Conservation (phyloP, 1,284 basidiomycete genomes). For the Vanrija humicola region DNA sequence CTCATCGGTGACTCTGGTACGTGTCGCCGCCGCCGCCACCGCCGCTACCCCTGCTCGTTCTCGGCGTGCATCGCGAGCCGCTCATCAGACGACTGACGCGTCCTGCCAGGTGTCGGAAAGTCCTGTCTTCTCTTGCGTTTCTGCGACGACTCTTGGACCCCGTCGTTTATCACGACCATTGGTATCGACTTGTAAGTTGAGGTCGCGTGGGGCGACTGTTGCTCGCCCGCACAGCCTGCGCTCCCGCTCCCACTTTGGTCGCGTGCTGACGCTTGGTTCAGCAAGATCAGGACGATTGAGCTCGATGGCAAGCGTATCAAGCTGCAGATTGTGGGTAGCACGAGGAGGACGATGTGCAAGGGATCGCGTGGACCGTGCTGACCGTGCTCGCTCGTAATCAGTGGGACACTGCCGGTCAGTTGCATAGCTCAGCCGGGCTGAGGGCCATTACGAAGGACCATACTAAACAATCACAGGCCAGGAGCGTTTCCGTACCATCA, state of each 20-base stretch:
- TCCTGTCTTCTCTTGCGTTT: conserved; percentile 97
- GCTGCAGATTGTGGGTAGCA: conserved; percentile 83
- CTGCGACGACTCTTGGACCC: conserved; percentile 99
- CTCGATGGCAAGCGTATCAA: conserved; percentile 99
- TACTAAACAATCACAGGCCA: conserved; percentile 57
- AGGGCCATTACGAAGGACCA: too few relatives aligned
- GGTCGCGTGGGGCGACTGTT: not conserved
- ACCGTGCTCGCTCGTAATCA: conserved; percentile 38
- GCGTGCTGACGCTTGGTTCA: conserved; percentile 13
- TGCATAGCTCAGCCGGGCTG: not conserved
- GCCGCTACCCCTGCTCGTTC: not conserved
- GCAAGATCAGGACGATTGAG: conserved; percentile 90
- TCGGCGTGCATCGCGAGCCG: conserved; percentile 1
- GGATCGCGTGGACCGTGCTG: not conserved
- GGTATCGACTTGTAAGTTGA: conserved; percentile 53
- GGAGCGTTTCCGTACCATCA: conserved; percentile 98
- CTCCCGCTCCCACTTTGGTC: not conserved
- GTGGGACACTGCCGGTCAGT: conserved; percentile 89
- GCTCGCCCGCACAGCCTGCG: not conserved
- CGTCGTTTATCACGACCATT: conserved; percentile 99
- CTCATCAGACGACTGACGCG: not conserved
- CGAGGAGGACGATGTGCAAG: not conserved
- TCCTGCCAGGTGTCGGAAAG: conserved; percentile 80
- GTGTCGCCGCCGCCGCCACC: conserved; percentile 14
- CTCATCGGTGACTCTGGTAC: conserved; percentile 94